Base-by-base conservation (phyloP, 1,284 basidiomycete genomes). In the Marasmius tenuissimus region DNA sequence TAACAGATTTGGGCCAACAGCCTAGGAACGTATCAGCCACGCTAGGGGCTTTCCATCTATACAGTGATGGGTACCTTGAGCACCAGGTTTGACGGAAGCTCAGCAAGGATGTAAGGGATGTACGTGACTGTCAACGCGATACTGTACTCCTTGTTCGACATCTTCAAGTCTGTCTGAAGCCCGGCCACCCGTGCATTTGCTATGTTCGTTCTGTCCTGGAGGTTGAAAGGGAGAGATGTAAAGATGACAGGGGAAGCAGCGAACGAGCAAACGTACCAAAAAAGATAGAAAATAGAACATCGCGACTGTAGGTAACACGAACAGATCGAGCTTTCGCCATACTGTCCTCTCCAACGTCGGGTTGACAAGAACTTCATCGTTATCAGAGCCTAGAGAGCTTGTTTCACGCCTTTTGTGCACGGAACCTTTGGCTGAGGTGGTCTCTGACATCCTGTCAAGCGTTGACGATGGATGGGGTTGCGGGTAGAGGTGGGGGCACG, bases 181-280 rank as follows among this genome's bases (percentile, higher is more conserved):
- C 86, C 86, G 8, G 86, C 86, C 1, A 87, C 76, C 1, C 81
- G 77, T 37, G 87, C 87, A 65, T 88, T 87, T 9, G 81, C 80
- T 39, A 87, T 74, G 64, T 86, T 87, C 14, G 81, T 82, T 35
- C 81, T 73, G 66, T 79, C 78, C 76, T 76, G 55, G 10, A 60
- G 40, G 20, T 27, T 9, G 22, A 51, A 45, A 10, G 22, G 22
- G 5, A 18, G 8, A 49, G 47, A 58, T 48, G 39, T 62, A 52
- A 37, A 52, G 18, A 39, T n/a, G 33, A 34, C 12, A 50, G 18
- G 34, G 12, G 14, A 48, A 10, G 16, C 39, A 45, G 39, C 34
- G 20, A 48, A 20, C 11, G 11, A 35, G 34, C 4, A 35, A 18
- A 57, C 66, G 39, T 51, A 67, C 69, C 61, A 70, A 40, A 40